These are phyloP conservation scores for Neurospora crassa DNA, from an alignment of 2,329 filamentous ascomycete genomes.

Conservation along the genomic window DNA sequence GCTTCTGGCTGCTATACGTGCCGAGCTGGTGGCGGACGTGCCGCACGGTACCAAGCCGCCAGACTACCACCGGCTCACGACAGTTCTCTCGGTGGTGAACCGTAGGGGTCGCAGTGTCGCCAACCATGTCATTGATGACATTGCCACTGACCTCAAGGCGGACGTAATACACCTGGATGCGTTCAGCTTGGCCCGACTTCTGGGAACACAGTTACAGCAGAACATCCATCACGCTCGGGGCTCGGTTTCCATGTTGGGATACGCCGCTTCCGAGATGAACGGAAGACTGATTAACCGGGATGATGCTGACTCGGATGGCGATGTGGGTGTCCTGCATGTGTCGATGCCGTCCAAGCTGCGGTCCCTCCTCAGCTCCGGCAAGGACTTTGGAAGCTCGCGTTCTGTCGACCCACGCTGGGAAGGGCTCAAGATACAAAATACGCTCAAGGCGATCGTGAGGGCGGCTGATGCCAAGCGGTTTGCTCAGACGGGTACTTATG, in stretches of 20 bases:
- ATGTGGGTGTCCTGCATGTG: slow-evolving; percentile 21
- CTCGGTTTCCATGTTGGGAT: slow-evolving; percentile 44
- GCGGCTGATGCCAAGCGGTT: slow-evolving; percentile 31
- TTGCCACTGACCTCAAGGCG: slow-evolving; percentile 38
- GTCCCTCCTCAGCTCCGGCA: slow-evolving; percentile 17
- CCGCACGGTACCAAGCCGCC: slow-evolving; percentile 11
- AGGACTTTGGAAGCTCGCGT: slow-evolving; percentile 12
- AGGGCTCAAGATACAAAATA: slow-evolving; percentile 49
- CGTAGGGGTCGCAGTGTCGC: slow-evolving; percentile 22
- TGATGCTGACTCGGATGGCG: slow-evolving; percentile 32
- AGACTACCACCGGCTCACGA: slow-evolving; percentile 24
- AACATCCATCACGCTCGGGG: slow-evolving; percentile 38
- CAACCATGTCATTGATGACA: slow-evolving; percentile 19
- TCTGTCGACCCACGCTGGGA: slow-evolving; percentile 45
- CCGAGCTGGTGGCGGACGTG: slow-evolving; percentile 21
- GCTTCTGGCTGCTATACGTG: slow-evolving; percentile 22
- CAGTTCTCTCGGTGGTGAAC: slow-evolving; percentile 27
- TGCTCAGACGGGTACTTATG: slow-evolving; percentile 10
- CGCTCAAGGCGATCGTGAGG: slow-evolving; percentile 46
- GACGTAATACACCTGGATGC: slow-evolving; percentile 61
- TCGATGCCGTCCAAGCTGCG: slow-evolving; percentile 16
- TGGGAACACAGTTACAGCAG: slow-evolving; percentile 61
- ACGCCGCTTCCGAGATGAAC: slow-evolving; percentile 44
- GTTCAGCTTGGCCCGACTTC: slow-evolving; percentile 58
- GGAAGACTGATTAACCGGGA: slow-evolving; percentile 34